Conservation (phyloP, 805 yeast genomes). For the Starmerella stellata region DNA sequence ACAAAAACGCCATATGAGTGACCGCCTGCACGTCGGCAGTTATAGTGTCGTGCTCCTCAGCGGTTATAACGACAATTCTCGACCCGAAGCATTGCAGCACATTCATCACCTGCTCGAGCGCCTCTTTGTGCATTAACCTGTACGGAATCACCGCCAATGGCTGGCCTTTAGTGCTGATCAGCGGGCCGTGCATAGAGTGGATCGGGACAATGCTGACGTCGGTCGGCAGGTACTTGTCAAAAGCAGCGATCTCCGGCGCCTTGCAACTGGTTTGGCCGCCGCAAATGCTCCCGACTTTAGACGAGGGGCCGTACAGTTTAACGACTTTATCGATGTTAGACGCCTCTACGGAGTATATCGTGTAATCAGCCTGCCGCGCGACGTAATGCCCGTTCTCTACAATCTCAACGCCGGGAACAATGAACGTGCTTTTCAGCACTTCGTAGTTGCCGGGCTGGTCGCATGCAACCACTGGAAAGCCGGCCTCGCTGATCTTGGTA, state of each 20-base stretch:
- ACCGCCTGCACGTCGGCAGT: slow-evolving; percentile 98
- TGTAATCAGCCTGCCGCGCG: slow-evolving; percentile 61
- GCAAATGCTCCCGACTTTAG: slow-evolving; percentile 73
- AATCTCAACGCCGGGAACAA: slow-evolving; percentile 28
- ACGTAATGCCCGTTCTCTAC: slow-evolving; percentile 69
- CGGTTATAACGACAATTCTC: slow-evolving; percentile 55
- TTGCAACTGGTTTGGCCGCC: slow-evolving; percentile 99
- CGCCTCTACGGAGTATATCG: slow-evolving; percentile 86
- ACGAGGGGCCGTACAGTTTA: slow-evolving; percentile 55
- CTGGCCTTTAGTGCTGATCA: slow-evolving; percentile 73
- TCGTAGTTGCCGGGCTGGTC: slow-evolving; percentile 53
- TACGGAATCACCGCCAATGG: slow-evolving; percentile 78
- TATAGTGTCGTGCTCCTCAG: slow-evolving; percentile 80
- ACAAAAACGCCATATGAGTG: slow-evolving; percentile 89
- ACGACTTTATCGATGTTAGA: slow-evolving; percentile 63
- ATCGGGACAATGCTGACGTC: slow-evolving; percentile 74
- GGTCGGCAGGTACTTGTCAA: slow-evolving; percentile 52
- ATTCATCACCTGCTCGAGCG: slow-evolving; percentile 41
- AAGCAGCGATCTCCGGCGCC: slow-evolving; percentile 71
- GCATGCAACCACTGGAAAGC: slow-evolving; percentile 61
- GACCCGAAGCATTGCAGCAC: slow-evolving; percentile 60
- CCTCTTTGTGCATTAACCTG: slow-evolving; percentile 35
- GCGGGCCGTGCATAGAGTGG: slow-evolving; percentile 91
- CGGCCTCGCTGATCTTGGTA: slow-evolving; percentile 51
- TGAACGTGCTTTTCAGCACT: slow-evolving; percentile 24